Percentiles rank a stretch among this genome's conserved stretches.
These are phyloP conservation scores for Fraxinus anomala DNA, from an alignment of 257 asterid species.

Conservation along the genomic window DNA sequence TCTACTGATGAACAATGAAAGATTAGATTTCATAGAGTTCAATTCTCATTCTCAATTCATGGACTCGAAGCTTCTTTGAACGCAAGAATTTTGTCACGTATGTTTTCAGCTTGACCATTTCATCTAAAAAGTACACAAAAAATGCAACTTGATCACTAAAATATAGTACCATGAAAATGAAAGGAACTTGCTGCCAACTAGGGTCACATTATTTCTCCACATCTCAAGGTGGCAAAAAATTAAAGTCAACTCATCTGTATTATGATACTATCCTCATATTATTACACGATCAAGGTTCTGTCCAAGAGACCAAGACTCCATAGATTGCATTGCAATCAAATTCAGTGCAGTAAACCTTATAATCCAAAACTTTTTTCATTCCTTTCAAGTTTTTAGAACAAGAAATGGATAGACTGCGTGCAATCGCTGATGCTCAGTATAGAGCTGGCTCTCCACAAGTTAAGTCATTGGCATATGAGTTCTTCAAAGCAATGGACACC, in stretches of 20 bases:
- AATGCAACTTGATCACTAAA: not conserved
- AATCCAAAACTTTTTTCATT: slow-evolving; percentile 8
- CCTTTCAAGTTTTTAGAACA: not conserved
- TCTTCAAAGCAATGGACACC: slow-evolving; percentile 31
- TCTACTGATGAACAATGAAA: no score
- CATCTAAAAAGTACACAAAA: not conserved
- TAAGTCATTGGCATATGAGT: slow-evolving; percentile 26
- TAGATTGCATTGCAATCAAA: not conserved
- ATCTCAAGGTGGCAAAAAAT: not conserved
- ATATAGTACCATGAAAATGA: not conserved
- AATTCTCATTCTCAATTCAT: no score
- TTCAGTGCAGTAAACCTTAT: not conserved
- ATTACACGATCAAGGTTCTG: not conserved
- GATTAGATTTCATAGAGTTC: no score
- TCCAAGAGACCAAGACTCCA: not conserved
- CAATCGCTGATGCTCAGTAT: slow-evolving; percentile 36
- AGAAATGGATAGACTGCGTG: slow-evolving; percentile 29
- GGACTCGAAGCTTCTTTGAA: no score
- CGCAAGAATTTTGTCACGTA: not conserved
- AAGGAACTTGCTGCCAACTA: not conserved
- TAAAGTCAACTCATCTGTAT: not conserved
- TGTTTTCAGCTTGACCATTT: not conserved
- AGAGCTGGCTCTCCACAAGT: slow-evolving; percentile 23
- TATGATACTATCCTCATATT: not conserved
- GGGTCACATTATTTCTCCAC: not conserved